Conservation (phyloP, 2,329 filamentous ascomycete species). For the Meredithiella fracta region DNA sequence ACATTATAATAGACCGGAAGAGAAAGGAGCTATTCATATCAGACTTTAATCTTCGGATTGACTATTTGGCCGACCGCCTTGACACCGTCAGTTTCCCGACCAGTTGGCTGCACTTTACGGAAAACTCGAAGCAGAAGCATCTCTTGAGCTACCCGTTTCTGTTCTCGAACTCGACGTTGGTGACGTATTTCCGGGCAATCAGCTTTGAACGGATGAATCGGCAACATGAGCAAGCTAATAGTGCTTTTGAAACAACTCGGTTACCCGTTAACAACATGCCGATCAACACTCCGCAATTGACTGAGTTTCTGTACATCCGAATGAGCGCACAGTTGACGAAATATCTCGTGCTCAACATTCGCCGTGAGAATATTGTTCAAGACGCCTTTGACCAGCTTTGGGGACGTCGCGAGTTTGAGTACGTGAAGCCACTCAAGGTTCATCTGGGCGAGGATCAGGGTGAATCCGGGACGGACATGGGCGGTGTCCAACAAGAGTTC, state of each 20-base stretch:
- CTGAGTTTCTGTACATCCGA: slow-evolving; percentile 43
- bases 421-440: slow-evolving; percentile 75
- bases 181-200: slow-evolving; percentile 73
- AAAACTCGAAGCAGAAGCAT: slow-evolving; percentile 50
- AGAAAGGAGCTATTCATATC: slow-evolving; percentile 47
- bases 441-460: slow-evolving; percentile 66
- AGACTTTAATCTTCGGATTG: slow-evolving; percentile 55
- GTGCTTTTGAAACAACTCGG: slow-evolving; percentile 38
- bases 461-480: slow-evolving; percentile 83
- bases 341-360: slow-evolving; percentile 54
- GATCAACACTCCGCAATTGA: slow-evolving; percentile 40
- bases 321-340: slow-evolving; percentile 51
- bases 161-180: slow-evolving; percentile 54
- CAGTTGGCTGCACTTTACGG: slow-evolving; percentile 47
- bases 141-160: slow-evolving; percentile 68
- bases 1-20: slow-evolving; percentile 35
- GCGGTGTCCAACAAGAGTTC: slow-evolving; percentile 92
- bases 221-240: slow-evolving; percentile 53
- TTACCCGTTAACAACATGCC: slow-evolving; percentile 38
- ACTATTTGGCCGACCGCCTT: slow-evolving; percentile 59
- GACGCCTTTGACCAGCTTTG: slow-evolving; percentile 80
- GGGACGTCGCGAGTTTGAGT: slow-evolving; percentile 65
- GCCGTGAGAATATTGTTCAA: slow-evolving; percentile 48
- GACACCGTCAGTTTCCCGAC: slow-evolving; percentile 60
- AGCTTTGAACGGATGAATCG: slow-evolving; percentile 79